A percentile compares a stretch with the other conserved stretches of the same genome.
Evolutionary conservation across 2,329 filamentous ascomycete genomes (phyloP).

Genomic region (Pseudocercospora fuligena): DNA sequence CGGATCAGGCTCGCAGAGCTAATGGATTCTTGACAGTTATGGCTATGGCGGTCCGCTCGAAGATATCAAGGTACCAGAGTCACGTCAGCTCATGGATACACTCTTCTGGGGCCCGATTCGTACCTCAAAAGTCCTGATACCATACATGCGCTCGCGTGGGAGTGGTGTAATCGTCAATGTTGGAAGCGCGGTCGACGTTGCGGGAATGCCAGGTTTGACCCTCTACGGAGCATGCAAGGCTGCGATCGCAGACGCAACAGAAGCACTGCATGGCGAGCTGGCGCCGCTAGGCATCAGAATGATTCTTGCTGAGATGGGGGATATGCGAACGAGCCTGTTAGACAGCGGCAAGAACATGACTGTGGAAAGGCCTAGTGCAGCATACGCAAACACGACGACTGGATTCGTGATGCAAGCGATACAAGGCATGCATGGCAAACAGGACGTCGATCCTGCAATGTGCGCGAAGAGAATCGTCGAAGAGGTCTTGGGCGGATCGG

Average conservation of each 20-base stretch:
- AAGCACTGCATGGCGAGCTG: conserved; percentile 2
- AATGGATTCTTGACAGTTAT: neutral
- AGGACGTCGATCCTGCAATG: neutral
- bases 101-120: conserved; percentile 8
- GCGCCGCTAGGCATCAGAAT: neutral
- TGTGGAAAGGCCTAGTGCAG: neutral
- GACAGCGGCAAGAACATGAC: neutral
- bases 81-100: neutral
- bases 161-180: neutral
- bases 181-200: neutral
- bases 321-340: conserved; percentile 1
- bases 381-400: neutral
- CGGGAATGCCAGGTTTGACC: neutral
- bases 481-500: neutral
- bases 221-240: conserved; percentile 9
- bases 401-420: neutral
- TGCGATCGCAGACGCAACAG: conserved; percentile 2
- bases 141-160: neutral
- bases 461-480: conserved; percentile 1
- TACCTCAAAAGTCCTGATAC: neutral
- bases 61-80: neutral
- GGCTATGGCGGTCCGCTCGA: conserved; percentile 12
- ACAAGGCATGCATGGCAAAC: neutral
- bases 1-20: neutral
- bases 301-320: neutral